phyloP scores from a whole-genome alignment of 345 rosid genomes.

The Eucalyptus coolabah region DNA sequence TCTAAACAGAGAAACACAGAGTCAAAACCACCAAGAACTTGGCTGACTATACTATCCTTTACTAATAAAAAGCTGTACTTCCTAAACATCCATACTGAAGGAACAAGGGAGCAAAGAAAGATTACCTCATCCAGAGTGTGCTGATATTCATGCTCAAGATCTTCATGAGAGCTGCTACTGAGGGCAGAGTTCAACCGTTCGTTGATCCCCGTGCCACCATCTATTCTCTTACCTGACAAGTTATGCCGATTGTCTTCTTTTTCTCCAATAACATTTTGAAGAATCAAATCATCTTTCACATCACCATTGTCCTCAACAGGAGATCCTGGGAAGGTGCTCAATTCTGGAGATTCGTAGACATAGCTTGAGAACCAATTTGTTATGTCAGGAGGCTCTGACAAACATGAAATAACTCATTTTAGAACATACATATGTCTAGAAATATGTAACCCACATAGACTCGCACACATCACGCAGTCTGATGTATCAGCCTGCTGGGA shows the following conservation, averaged over 20 bases:
- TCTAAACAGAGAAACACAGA: background rate
- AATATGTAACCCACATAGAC: background rate
- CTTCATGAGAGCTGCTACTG: background rate
- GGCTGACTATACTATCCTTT: background rate
- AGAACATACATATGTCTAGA: background rate
- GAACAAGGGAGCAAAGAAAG: background rate
- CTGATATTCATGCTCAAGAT: background rate
- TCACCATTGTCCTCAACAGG: constrained; percentile 8
- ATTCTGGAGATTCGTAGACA: constrained; percentile 39
- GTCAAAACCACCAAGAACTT: background rate
- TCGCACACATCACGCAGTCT: background rate
- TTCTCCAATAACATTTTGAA: background rate
- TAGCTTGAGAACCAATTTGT: constrained; percentile 58
- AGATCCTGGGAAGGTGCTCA: constrained; percentile 17
- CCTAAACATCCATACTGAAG: background rate
- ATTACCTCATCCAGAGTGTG: background rate
- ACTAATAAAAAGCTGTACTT: background rate
- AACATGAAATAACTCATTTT: background rate
- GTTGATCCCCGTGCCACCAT: background rate
- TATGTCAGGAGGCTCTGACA: constrained; percentile 51
- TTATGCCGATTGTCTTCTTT: background rate
- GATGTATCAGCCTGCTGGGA: background rate
- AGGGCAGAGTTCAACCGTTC: background rate
- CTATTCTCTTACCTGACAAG: background rate
- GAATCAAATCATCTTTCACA: background rate